These are phyloP conservation scores for Monosporascus ibericus DNA, from an alignment of 2,329 filamentous ascomycete species.

Conservation along the genomic window DNA sequence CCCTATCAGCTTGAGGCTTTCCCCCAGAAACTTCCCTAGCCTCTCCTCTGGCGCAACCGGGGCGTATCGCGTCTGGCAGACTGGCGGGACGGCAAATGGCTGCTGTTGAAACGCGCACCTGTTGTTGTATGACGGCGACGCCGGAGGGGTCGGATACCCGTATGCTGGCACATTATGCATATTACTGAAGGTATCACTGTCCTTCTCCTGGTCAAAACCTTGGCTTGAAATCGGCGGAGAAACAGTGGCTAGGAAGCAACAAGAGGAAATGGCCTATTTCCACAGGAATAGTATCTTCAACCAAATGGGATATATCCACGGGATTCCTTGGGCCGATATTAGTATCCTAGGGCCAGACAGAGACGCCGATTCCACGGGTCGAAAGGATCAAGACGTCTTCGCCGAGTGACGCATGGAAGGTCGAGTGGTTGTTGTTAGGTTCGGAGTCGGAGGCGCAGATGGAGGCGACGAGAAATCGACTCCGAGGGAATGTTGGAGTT, in stretches of 20 bases:
- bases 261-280: slow-evolving; percentile 26
- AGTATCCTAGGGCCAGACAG: slow-evolving; percentile 18
- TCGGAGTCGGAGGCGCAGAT: slow-evolving; percentile 4
- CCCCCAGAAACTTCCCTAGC: slow-evolving; percentile 76
- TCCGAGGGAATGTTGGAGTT: slow-evolving; percentile 7
- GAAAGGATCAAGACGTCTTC: slow-evolving; percentile 23
- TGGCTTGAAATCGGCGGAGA: slow-evolving; percentile 13
- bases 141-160: slow-evolving; percentile 53
- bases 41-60: slow-evolving; percentile 73
- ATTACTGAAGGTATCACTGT: slow-evolving; percentile 33
- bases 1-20: slow-evolving; percentile 73
- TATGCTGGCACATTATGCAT: slow-evolving; percentile 55
- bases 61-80: slow-evolving; percentile 40
- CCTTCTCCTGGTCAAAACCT: slow-evolving; percentile 18
- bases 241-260: slow-evolving; percentile 21
- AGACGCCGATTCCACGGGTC: slow-evolving; percentile 48
- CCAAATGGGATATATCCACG: slow-evolving; percentile 22
- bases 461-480: slow-evolving; percentile 5
- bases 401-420: slow-evolving; percentile 13
- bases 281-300: slow-evolving; percentile 21
- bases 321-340: slow-evolving; percentile 15
- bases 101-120: slow-evolving; percentile 37
- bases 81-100: slow-evolving; percentile 29
- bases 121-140: slow-evolving; percentile 49
- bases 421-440: slow-evolving; percentile 8